Conservation (phyloP, 192 early-diverging fungal genomes). For the Thoreauomyces humboldtii region DNA sequence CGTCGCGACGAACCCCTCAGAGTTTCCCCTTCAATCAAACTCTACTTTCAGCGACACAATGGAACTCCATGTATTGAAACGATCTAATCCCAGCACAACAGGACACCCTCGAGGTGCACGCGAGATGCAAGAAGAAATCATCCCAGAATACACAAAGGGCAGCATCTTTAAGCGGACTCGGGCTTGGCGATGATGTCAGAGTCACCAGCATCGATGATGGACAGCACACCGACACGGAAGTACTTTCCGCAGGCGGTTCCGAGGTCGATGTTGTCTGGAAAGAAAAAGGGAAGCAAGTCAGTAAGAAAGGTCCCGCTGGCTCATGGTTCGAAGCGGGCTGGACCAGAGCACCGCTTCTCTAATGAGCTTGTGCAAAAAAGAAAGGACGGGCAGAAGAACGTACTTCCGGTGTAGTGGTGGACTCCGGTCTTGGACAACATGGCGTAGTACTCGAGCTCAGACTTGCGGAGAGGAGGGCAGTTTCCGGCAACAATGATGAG, state of each 20-base stretch:
- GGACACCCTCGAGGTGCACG: too few relatives aligned
- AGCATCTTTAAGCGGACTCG: conserved; percentile 18
- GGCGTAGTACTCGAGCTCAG: conserved; percentile 99
- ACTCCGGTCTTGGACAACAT: conserved; percentile 99
- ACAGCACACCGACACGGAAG: conserved; percentile 93
- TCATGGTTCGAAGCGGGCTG: conserved; percentile 24
- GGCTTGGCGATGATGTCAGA: conserved; percentile 74
- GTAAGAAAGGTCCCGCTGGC: background rate
- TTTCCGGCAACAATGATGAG: conserved; percentile 98
- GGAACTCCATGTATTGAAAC: too few relatives aligned
- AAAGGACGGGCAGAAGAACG: conserved; percentile 31
- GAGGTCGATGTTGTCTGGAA: conserved; percentile 92
- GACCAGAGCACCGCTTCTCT: conserved; percentile 23
- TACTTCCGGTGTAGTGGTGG: conserved; percentile 98
- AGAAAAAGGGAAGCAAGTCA: conserved; percentile 23
- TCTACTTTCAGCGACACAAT: too few relatives aligned
- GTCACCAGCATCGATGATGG: conserved; percentile 98
- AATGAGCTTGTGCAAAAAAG: conserved; percentile 22
- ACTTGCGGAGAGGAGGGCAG: conserved; percentile 99
- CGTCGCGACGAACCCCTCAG: too few relatives aligned
- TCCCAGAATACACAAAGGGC: conserved; percentile 2
- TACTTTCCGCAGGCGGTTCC: conserved; percentile 99
- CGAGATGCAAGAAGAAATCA: too few relatives aligned
- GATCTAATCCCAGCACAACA: too few relatives aligned
- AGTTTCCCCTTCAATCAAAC: too few relatives aligned